Evolutionary conservation across 1,284 basidiomycete species (phyloP).

Genomic region (Caloboletus inedulis): DNA sequence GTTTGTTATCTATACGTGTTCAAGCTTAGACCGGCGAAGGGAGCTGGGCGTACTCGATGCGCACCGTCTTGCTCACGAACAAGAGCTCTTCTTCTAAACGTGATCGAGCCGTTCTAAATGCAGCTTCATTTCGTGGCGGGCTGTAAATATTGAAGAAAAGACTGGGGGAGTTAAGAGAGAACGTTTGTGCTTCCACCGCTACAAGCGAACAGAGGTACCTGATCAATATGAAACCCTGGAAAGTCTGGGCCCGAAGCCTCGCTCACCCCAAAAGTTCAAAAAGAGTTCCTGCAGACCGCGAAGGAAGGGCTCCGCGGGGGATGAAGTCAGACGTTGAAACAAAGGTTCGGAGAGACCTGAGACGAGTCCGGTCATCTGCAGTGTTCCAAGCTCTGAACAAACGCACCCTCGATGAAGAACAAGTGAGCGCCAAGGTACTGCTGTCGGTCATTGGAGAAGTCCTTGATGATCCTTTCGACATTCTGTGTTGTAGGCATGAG

Average conservation of each 20-base stretch:
- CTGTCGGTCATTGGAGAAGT: constrained; percentile 65
- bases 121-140: constrained; percentile 67
- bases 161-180: constrained; percentile 72
- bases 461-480: constrained; percentile 85
- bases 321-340: constrained; percentile 69
- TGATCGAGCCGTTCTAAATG: constrained; percentile 57
- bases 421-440: constrained; percentile 89
- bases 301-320: constrained; percentile 68
- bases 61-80: constrained; percentile 67
- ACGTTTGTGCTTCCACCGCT: constrained; percentile 84
- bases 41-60: constrained; percentile 13
- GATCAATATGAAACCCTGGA: constrained; percentile 13
- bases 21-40: constrained; percentile 6
- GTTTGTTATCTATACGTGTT: constrained; percentile 69
- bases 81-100: constrained; percentile 81
- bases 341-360: constrained; percentile 71
- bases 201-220: constrained; percentile 5
- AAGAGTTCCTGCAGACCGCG: constrained; percentile 79
- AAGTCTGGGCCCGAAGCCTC: not conserved
- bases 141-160: constrained; percentile 87
- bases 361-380: constrained; percentile 4
- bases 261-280: constrained; percentile 83
- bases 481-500: constrained; percentile 95
- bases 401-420: constrained; percentile 89
- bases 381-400: constrained; percentile 1